Percentiles rank a stretch among this genome's conserved stretches.
phyloP scores from a whole-genome alignment of 2,329 filamentous ascomycete genomes.

The Cercospora beticola region DNA sequence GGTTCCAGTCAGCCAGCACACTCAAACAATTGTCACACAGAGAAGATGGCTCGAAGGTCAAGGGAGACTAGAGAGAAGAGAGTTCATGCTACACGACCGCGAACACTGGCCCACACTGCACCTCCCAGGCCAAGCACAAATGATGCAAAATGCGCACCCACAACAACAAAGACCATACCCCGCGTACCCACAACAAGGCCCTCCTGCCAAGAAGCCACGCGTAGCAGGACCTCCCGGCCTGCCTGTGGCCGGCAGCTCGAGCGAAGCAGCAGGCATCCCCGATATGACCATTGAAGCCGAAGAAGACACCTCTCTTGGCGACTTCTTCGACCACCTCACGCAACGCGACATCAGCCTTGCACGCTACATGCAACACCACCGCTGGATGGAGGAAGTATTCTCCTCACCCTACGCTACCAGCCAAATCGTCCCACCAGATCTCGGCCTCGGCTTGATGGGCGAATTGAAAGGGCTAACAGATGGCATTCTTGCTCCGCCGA shows the following conservation, averaged over 20 bases:
- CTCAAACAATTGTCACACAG: slow-evolving; percentile 61
- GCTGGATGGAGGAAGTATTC: slow-evolving; percentile 98
- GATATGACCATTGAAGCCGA: slow-evolving; percentile 72
- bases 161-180: slow-evolving; percentile 27
- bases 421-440: slow-evolving; percentile 82
- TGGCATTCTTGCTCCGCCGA: slow-evolving; percentile 72
- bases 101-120: slow-evolving; percentile 85
- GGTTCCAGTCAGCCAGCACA: slow-evolving; percentile 61
- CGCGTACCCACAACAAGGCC: slow-evolving; percentile 36
- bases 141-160: slow-evolving; percentile 16
- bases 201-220: slow-evolving; percentile 49
- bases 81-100: slow-evolving; percentile 90
- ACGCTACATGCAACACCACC: slow-evolving; percentile 90
- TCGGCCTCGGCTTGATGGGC: slow-evolving; percentile 76
- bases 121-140: slow-evolving; percentile 52
- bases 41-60: slow-evolving; percentile 65
- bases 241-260: slow-evolving; percentile 41
- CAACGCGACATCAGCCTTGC: slow-evolving; percentile 84
- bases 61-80: slow-evolving; percentile 81
- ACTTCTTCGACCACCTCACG: slow-evolving; percentile 85
- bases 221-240: slow-evolving; percentile 41
- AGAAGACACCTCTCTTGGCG: slow-evolving; percentile 81
- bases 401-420: slow-evolving; percentile 83
- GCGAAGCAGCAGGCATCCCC: slow-evolving; percentile 37
- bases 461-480: slow-evolving; percentile 78